phyloP scores from a whole-genome alignment of 805 yeast species.

The Myxozyma kluyveri region DNA sequence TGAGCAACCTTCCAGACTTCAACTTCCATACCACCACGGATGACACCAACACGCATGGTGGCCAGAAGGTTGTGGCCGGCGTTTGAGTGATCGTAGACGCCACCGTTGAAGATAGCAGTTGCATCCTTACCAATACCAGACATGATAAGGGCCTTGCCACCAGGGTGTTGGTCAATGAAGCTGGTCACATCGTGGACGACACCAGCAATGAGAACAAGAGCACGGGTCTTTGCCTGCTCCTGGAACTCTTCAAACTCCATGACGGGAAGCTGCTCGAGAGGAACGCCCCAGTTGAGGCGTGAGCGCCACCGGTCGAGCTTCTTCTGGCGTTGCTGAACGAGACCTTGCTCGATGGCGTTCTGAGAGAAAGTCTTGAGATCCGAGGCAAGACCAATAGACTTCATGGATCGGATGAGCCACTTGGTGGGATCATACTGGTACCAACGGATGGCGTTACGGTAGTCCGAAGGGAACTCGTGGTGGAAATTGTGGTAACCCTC shows the following conservation, averaged over 20 bases:
- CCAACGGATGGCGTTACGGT: slow-evolving; percentile 68
- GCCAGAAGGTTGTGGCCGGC: slow-evolving; percentile 90
- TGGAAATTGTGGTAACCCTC: slow-evolving; percentile 92
- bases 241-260: slow-evolving; percentile 54
- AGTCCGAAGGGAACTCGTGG: slow-evolving; percentile 92
- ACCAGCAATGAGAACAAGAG: slow-evolving; percentile 79
- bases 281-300: slow-evolving; percentile 89
- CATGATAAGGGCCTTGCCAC: slow-evolving; percentile 74
- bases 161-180: slow-evolving; percentile 89
- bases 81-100: slow-evolving; percentile 87
- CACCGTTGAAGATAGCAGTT: slow-evolving; percentile 91
- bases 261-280: slow-evolving; percentile 80
- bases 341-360: slow-evolving; percentile 64
- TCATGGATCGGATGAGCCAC: slow-evolving; percentile 58
- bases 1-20: slow-evolving; percentile 67
- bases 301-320: slow-evolving; percentile 72
- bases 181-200: slow-evolving; percentile 93
- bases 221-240: slow-evolving; percentile 51
- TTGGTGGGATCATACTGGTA: slow-evolving; percentile 86
- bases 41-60: slow-evolving; percentile 88
- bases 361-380: slow-evolving; percentile 56
- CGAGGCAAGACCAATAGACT: slow-evolving; percentile 56
- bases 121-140: slow-evolving; percentile 92
- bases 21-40: slow-evolving; percentile 75
- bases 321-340: slow-evolving; percentile 80